phyloP scores from a whole-genome alignment of 441 rosid genomes.

The Adansonia rubrostipa region DNA sequence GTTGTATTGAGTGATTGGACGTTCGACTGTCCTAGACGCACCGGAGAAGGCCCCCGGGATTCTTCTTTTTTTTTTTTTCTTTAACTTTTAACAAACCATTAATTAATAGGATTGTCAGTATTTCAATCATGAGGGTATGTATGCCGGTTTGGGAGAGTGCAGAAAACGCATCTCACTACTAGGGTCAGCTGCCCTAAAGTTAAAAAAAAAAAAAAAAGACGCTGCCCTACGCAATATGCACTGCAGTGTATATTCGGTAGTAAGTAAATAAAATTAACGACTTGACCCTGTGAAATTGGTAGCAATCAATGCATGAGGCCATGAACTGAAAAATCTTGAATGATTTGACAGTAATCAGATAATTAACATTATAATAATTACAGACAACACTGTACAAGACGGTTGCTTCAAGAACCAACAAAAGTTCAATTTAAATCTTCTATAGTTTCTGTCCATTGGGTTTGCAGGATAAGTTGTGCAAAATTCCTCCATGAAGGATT shows the following conservation, averaged over 20 bases:
- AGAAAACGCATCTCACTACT: slow-evolving; percentile 22
- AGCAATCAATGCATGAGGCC: slow-evolving; percentile 7
- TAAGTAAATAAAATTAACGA: background rate
- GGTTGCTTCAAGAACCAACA: background rate
- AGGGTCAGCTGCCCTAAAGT: slow-evolving; percentile 17
- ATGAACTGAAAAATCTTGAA: background rate
- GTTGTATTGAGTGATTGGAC: slow-evolving; percentile 8
- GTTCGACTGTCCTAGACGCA: background rate
- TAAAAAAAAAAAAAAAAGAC: too few relatives aligned
- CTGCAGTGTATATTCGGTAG: background rate
- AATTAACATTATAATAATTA: background rate
- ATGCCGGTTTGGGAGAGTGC: slow-evolving; percentile 9
- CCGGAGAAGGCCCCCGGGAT: background rate
- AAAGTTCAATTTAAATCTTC: background rate
- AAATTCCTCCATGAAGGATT: background rate
- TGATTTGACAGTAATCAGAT: background rate
- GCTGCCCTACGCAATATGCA: slow-evolving; percentile 15
- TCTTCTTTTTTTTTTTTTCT: background rate
- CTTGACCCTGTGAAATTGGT: background rate
- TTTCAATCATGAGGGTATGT: slow-evolving; percentile 52
- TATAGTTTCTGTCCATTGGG: background rate
- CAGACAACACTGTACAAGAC: background rate
- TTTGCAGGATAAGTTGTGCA: background rate
- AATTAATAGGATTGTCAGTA: slow-evolving; percentile 29
- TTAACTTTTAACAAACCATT: background rate